Evolutionary conservation across 2,329 filamentous ascomycete species (phyloP).

Genomic region (Cordyceps javanica): DNA sequence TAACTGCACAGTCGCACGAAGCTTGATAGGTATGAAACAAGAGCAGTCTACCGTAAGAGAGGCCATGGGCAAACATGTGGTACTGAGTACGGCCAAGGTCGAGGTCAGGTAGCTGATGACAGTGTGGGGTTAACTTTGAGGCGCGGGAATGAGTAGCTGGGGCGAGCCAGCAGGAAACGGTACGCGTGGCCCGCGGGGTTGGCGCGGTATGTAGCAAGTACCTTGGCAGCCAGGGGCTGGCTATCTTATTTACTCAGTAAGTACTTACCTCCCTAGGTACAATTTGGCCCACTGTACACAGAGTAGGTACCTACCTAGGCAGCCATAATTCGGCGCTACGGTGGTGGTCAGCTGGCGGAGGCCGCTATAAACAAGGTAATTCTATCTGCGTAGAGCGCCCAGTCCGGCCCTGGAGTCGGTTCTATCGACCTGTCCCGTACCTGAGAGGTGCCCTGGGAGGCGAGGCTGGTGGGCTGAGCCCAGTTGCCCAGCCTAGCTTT

Average conservation of each 20-base stretch:
- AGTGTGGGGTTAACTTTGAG: slow-evolving; percentile 8
- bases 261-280: too few species aligned
- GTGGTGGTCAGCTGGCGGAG: background rate
- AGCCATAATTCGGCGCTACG: background rate
- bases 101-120: slow-evolving; percentile 4
- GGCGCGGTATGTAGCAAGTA: background rate
- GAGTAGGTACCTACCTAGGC: background rate
- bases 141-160: background rate
- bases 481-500: background rate
- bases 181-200: slow-evolving; percentile 1
- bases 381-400: background rate
- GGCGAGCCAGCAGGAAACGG: background rate
- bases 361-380: background rate
- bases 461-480: background rate
- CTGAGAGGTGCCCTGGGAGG: background rate
- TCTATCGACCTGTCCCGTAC: background rate
- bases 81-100: slow-evolving; percentile 7
- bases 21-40: background rate
- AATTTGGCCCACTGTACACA: background rate
- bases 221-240: background rate
- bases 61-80: slow-evolving; percentile 5
- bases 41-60: background rate
- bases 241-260: too few species aligned
- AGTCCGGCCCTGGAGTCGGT: too few species aligned
- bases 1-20: background rate